Base-by-base conservation (phyloP, 352 stramenopile genomes). In the Phytophthora fragariae region DNA sequence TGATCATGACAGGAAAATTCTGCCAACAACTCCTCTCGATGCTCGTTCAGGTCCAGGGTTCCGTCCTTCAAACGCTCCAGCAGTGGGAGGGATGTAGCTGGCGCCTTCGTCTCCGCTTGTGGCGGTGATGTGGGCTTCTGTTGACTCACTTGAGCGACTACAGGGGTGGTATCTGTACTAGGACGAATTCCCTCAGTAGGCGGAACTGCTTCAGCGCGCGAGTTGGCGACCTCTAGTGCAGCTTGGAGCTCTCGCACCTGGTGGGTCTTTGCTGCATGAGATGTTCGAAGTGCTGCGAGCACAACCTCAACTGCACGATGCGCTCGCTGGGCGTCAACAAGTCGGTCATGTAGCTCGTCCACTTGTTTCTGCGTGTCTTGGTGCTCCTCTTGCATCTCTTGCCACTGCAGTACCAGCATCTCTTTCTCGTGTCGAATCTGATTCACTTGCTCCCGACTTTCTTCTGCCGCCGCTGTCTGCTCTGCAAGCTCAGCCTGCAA, bases 361-460 rank as follows among this genome's bases (percentile, higher is more conserved):
- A 77, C 72, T 35, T 92, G 79, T 5, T 77, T 72, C 12, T 80
- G 65, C 2, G 86, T 57, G 62, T 92, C 85, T 14, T 68, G 57
- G 46, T 90, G 77, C 29, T 92, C 87, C 5, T 75, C 68, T 56
- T 84, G 73, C 53, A 92, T 68, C 67, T 91, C 85, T 9, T 83
- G 72, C 67, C 76, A 77, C 17, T 76, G 74, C 31, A 88, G 69
- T 9, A 69, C 37, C 9, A 82, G 47, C 35, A 77, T 79, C 29
- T 90, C 82, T 29, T 82, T 75, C 12, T 87, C 78, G 41, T 89
- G 76, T 8, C 73, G 72, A 8, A 92, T 74, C 5, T 75, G 47
- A 27, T 76, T 77, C 10, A 78, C 64, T 44, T 76, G 72, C 37
- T 65, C 65, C 31, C 61, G 59, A 11, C 62, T 70, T 37, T 78